phyloP scores from a whole-genome alignment of 768 basidiomycete species.

The Termitomyces bulborhizus region DNA sequence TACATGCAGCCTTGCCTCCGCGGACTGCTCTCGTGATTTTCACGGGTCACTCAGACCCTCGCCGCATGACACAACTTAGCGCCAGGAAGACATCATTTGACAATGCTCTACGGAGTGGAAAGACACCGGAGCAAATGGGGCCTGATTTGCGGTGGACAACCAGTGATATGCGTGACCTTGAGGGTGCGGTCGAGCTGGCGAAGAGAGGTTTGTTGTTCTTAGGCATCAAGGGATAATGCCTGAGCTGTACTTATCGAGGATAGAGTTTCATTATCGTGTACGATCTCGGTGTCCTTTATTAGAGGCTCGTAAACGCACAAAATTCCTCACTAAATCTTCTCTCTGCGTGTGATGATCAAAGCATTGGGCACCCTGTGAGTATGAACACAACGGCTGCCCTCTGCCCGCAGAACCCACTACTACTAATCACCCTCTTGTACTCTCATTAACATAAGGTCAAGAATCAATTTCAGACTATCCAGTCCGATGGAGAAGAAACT shows the following conservation, averaged over 20 bases:
- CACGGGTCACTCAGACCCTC: slow-evolving; percentile 86
- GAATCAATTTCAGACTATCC: slow-evolving; percentile 10
- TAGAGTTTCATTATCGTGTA: too few relatives aligned
- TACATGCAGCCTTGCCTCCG: slow-evolving; percentile 68
- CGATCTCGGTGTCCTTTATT: too few relatives aligned
- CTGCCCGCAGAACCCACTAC: too few relatives aligned
- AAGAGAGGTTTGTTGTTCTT: slow-evolving; percentile 83
- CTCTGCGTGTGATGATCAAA: too few relatives aligned
- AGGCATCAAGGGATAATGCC: slow-evolving; percentile 40
- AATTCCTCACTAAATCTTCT: too few relatives aligned
- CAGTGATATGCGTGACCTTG: slow-evolving; percentile 70
- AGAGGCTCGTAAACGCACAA: too few relatives aligned
- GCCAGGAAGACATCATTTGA: slow-evolving; percentile 72
- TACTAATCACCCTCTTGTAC: too few relatives aligned
- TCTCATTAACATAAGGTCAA: too few relatives aligned
- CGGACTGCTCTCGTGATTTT: slow-evolving; percentile 82
- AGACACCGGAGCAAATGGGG: slow-evolving; percentile 48
- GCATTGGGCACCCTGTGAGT: too few relatives aligned
- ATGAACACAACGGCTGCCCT: too few relatives aligned
- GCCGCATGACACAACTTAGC: slow-evolving; percentile 68
- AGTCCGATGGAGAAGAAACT: slow-evolving; percentile 23
- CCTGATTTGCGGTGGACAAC: slow-evolving; percentile 66
- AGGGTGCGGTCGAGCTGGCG: slow-evolving; percentile 73
- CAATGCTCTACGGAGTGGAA: slow-evolving; percentile 47
- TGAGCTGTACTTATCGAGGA: background rate